A percentile compares a stretch with the other conserved stretches of the same genome.
phyloP scores from a whole-genome alignment of 2,329 filamentous ascomycete genomes.

The Beauveria sp. region DNA sequence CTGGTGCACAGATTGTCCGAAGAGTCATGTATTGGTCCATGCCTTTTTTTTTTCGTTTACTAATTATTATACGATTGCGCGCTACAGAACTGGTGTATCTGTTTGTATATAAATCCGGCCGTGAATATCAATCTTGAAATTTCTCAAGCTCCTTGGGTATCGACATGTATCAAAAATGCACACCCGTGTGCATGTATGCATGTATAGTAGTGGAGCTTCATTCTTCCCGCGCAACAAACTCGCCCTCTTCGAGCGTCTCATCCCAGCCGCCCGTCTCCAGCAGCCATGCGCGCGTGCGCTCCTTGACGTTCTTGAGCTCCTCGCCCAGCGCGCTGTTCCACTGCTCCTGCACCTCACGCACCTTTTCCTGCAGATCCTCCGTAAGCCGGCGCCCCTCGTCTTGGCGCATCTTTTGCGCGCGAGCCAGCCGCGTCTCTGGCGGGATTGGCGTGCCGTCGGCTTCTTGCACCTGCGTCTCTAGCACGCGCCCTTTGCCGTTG shows the following conservation, averaged over 20 bases:
- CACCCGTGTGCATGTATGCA: not conserved
- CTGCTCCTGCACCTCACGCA: slow-evolving; percentile 80
- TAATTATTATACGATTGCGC: not conserved
- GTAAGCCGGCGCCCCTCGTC: slow-evolving; percentile 67
- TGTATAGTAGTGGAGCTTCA: not conserved
- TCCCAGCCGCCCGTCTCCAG: slow-evolving; percentile 82
- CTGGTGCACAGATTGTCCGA: not conserved
- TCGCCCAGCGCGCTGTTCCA: slow-evolving; percentile 84
- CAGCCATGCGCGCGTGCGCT: slow-evolving; percentile 65
- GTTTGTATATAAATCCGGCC: not conserved
- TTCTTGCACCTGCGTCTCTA: slow-evolving; percentile 55
- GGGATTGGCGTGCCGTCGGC: slow-evolving; percentile 24
- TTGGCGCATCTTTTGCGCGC: slow-evolving; percentile 49
- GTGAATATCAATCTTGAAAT: not conserved
- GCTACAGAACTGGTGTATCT: not conserved
- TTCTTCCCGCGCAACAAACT: slow-evolving; percentile 36
- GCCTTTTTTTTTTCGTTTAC: not conserved
- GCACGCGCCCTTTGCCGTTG: slow-evolving; percentile 56
- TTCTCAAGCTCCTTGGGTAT: slow-evolving; percentile 21
- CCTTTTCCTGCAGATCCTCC: slow-evolving; percentile 86
- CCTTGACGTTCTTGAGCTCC: slow-evolving; percentile 64
- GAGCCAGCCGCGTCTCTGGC: slow-evolving; percentile 27
- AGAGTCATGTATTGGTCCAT: not conserved
- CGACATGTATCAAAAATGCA: slow-evolving; percentile 14
- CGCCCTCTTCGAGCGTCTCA: slow-evolving; percentile 57